Evolutionary conservation across 2,329 filamentous ascomycete genomes (phyloP), one percentile per base, ranked within the genome.

Genomic region (Aspergillus flavus): DNA sequence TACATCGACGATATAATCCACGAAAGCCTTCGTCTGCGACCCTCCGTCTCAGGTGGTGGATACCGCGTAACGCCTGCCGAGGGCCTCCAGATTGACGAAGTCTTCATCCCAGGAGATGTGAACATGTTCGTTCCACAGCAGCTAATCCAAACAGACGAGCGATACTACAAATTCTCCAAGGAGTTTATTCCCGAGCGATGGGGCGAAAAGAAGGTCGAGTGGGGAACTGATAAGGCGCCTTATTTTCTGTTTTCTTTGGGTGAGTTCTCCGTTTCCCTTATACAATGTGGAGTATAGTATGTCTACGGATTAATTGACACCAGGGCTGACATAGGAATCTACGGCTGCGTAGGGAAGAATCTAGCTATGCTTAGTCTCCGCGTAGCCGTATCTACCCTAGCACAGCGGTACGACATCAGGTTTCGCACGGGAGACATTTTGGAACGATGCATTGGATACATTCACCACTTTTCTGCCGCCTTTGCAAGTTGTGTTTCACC

Each of bases 1-100:
- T 96, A 94, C 75, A 84, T 94, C 6, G 79, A 79, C 54, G 76
- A 88, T 71, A 79, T 89, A 61, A 84, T 94, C 73, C 89, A 91
- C 79, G 91, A 94, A 79, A 90, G 86, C 6, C 69, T 76, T 61
- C 70, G 78, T 1, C 64, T 81, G 2, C 73, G 75, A n/a, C 77
- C 79, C 0, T 67, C 76, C 0, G 23, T 78, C 0, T 59, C 75
- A 9, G 70, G 68, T 1, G 75, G 75, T 14, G 67, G 63, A 11
- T 67, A 67, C 10, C 76, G 79, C 10, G 68, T 75, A 9, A 81
- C 79, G 1, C 79, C 80, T 4, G 26, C 62, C 1, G 54, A 66
- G 21, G 66, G 66, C 10, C 14, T 71, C 2, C 50, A 55, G 4
- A 62, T 79, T 14, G 75, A 77, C 50, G 75, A 75, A 52, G 64